Percentiles rank a stretch among this genome's conserved stretches.
These are phyloP conservation scores for Yarrowia galli DNA, from an alignment of 1,139 yeast species.

Conservation along the genomic window DNA sequence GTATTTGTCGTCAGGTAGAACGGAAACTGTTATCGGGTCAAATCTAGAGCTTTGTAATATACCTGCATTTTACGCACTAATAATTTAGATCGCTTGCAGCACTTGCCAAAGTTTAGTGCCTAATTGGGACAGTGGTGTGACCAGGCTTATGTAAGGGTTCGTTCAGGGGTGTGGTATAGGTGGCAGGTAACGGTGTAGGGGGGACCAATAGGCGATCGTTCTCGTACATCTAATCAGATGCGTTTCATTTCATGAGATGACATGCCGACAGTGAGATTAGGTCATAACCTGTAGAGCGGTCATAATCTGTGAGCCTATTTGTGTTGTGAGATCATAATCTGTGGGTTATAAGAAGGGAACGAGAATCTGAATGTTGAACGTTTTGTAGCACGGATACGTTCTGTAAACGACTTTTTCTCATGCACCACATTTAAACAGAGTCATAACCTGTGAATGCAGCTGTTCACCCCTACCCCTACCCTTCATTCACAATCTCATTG, in stretches of 20 bases:
- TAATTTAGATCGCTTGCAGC: constrained; percentile 11
- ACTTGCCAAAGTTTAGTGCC: constrained; percentile 5
- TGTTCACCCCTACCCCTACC: too few relatives aligned
- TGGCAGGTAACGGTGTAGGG: too few relatives aligned
- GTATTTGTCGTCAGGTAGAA: background rate
- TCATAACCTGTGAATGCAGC: too few relatives aligned
- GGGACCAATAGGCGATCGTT: background rate
- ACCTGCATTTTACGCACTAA: constrained; percentile 6
- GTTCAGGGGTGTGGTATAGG: background rate
- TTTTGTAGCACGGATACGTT: too few relatives aligned
- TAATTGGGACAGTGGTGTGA: constrained; percentile 15
- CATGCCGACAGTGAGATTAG: background rate
- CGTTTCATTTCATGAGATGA: too few relatives aligned
- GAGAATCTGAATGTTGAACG: too few relatives aligned
- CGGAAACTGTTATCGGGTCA: background rate
- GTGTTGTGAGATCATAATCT: background rate
- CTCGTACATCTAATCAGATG: too few relatives aligned
- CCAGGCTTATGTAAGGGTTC: constrained; percentile 7
- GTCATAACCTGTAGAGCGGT: background rate
- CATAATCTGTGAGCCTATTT: background rate
- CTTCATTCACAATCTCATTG: too few relatives aligned
- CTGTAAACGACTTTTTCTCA: too few relatives aligned
- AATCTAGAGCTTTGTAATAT: background rate
- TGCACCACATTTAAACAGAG: too few relatives aligned
- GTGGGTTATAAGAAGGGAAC: too few relatives aligned